Conservation (phyloP, 179 eudicot species). For the Silene noctiflora region DNA sequence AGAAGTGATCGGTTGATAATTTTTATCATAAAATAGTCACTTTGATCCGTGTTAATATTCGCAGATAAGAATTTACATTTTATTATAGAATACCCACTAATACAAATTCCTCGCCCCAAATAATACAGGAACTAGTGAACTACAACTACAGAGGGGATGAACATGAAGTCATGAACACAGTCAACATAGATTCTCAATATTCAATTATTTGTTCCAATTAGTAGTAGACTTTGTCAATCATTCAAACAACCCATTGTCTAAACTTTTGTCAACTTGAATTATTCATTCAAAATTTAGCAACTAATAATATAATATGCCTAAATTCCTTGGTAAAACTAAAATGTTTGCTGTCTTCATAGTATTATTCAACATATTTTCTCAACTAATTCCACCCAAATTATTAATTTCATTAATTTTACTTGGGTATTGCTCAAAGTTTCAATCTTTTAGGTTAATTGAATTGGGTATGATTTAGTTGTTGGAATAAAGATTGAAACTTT, state of each 20-base stretch:
- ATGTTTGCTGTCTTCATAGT: constrained; percentile 14
- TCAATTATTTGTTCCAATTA: constrained; percentile 8
- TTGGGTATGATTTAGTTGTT: constrained; percentile 13
- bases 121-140: no score
- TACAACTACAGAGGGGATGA: constrained; percentile 2
- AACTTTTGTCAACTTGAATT: neutral
- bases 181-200: constrained; percentile 10
- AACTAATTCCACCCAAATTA: constrained; percentile 17
- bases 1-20: no score
- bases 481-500: constrained; percentile 16
- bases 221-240: constrained; percentile 33
- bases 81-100: no score
- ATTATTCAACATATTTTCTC: constrained; percentile 17
- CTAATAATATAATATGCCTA: neutral
- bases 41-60: no score
- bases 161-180: neutral
- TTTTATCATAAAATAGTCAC: no score
- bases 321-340: constrained; percentile 17
- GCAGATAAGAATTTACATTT: no score
- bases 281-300: neutral
- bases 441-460: constrained; percentile 14
- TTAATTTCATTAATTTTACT: neutral
- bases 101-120: no score
- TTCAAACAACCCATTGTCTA: constrained; percentile 12
- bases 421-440: constrained; percentile 21